phyloP scores from a whole-genome alignment of 2,329 filamentous ascomycete genomes.

The Monosporascus sp. region DNA sequence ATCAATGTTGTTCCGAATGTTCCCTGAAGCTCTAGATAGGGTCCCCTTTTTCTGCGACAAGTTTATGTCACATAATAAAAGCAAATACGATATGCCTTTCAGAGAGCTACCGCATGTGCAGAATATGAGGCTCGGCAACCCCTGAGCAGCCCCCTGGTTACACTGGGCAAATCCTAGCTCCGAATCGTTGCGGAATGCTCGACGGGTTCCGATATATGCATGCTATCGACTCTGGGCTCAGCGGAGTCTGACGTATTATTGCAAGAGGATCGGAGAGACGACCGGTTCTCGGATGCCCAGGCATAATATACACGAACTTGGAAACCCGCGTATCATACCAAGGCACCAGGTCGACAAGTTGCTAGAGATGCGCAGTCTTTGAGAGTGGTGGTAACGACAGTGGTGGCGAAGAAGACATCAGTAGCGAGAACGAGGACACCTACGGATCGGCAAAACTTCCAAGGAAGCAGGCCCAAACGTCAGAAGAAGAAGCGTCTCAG shows the following conservation, averaged over 20 bases:
- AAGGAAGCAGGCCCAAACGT: neutral
- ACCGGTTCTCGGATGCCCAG: neutral
- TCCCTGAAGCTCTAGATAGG: no score
- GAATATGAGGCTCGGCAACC: constrained; percentile 3
- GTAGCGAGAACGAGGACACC: neutral
- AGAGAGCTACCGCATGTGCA: constrained; percentile 5
- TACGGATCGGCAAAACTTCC: neutral
- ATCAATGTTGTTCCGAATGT: no score
- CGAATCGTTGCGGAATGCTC: constrained; percentile 8
- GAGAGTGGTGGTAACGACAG: neutral
- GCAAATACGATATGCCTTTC: constrained; percentile 6
- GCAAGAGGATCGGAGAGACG: neutral
- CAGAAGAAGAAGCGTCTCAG: neutral
- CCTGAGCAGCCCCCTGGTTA: neutral
- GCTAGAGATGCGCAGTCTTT: neutral
- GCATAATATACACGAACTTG: neutral
- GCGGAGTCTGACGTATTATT: neutral
- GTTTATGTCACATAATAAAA: neutral
- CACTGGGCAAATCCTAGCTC: constrained; percentile 6
- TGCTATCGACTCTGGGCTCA: constrained; percentile 1
- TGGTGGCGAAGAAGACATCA: neutral
- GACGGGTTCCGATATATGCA: constrained; percentile 8
- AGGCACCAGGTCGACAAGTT: neutral
- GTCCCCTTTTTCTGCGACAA: no score
- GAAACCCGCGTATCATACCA: neutral